Evolutionary conservation across 2,329 filamentous ascomycete species (phyloP).

Genomic region (Davidsoniella neocaledoniae): DNA sequence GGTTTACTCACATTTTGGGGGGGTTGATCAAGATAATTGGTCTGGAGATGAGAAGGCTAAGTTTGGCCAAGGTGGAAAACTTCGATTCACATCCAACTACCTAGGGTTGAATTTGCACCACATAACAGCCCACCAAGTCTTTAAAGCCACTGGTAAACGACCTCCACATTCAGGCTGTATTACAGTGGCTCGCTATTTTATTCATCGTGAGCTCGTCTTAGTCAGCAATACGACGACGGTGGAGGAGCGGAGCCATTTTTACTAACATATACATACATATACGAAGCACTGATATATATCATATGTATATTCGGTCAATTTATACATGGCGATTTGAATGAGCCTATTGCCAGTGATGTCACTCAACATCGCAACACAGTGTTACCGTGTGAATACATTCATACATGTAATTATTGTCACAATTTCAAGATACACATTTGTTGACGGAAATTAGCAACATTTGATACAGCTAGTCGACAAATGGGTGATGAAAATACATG

Average conservation of each 20-base stretch:
- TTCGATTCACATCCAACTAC: constrained; percentile 9
- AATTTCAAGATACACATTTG: too few species aligned
- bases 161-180: constrained; percentile 12
- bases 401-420: too few species aligned
- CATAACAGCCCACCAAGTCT: constrained; percentile 2
- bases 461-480: too few species aligned
- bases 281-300: not conserved
- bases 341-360: not conserved
- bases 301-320: not conserved
- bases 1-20: not conserved
- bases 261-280: not conserved
- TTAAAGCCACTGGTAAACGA: not conserved
- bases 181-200: not conserved
- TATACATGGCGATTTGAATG: not conserved
- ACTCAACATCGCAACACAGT: too few species aligned
- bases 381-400: too few species aligned
- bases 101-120: constrained; percentile 11
- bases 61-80: constrained; percentile 12
- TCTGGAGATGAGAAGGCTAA: constrained; percentile 9
- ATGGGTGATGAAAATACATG: too few species aligned
- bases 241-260: not conserved
- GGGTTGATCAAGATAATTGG: not conserved
- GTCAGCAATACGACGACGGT: constrained; percentile 5
- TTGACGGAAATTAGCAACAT: too few species aligned
- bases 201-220: not conserved